phyloP scores from a whole-genome alignment of 768 basidiomycete genomes.

The Boletales sp. region DNA sequence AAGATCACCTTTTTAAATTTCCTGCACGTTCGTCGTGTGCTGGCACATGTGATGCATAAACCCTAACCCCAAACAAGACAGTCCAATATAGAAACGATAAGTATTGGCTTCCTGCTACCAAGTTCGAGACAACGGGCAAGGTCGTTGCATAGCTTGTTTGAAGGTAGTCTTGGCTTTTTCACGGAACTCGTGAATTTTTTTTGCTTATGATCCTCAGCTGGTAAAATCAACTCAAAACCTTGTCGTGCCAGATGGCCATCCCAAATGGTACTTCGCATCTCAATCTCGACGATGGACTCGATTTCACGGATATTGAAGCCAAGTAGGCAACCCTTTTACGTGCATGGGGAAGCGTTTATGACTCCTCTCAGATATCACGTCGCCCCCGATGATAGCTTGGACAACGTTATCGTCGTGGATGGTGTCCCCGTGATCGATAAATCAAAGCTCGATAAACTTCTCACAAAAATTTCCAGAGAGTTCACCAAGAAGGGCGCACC shows the following conservation, averaged over 20 bases:
- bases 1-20: not conserved
- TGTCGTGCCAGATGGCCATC: conserved; percentile 43
- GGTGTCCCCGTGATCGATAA: conserved; percentile 89
- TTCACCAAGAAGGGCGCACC: conserved; percentile 78
- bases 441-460: conserved; percentile 75
- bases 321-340: conserved; percentile 48
- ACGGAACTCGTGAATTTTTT: too few species aligned
- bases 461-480: conserved; percentile 78
- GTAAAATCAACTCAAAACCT: not conserved
- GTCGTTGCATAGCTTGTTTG: not conserved
- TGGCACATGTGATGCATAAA: not conserved
- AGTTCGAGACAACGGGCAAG: too few species aligned
- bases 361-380: conserved; percentile 70
- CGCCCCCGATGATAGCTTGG: conserved; percentile 79
- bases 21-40: conserved; percentile 11
- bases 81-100: too few species aligned
- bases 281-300: conserved; percentile 62
- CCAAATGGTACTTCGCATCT: conserved; percentile 30
- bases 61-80: not conserved
- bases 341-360: conserved; percentile 4
- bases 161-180: not conserved
- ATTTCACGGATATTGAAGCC: conserved; percentile 85
- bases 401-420: conserved; percentile 90
- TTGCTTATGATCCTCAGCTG: too few species aligned
- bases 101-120: too few species aligned